Evolutionary conservation across 306 rosid species (phyloP).

Genomic region (Acacia melanoxylon): DNA sequence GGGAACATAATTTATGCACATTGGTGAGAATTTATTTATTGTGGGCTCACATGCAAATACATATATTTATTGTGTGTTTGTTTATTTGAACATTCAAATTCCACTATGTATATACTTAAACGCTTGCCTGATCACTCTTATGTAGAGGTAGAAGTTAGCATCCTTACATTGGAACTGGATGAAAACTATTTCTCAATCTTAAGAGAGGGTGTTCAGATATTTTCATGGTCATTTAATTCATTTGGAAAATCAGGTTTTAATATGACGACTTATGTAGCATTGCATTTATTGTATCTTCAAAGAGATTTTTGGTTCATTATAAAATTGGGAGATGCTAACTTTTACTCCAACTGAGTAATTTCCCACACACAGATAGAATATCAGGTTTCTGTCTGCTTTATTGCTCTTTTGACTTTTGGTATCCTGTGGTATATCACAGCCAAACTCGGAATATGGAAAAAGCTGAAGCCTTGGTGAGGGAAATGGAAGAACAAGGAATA

Average conservation of each 20-base stretch:
- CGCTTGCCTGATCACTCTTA: neutral
- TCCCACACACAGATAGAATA: slow-evolving; percentile 1
- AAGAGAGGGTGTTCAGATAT: neutral
- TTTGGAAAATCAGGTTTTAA: neutral
- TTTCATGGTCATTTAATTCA: neutral
- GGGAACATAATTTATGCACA: slow-evolving; percentile 91
- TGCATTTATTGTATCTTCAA: neutral
- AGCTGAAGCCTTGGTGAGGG: slow-evolving; percentile 91
- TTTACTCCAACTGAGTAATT: neutral
- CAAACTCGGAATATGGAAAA: slow-evolving; percentile 75
- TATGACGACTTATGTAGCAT: neutral
- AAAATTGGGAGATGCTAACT: neutral
- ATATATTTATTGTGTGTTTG: neutral
- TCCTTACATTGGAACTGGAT: neutral
- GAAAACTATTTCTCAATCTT: neutral
- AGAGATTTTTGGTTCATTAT: neutral
- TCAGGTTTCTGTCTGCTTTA: slow-evolving; percentile 3
- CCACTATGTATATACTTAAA: neutral
- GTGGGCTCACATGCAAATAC: neutral
- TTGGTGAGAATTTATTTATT: slow-evolving; percentile 60
- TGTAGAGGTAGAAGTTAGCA: neutral
- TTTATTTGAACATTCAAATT: neutral
- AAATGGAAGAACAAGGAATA: slow-evolving; percentile 98
- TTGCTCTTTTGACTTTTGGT: slow-evolving; percentile 5
- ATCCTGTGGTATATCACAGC: slow-evolving; percentile 45